These are phyloP conservation scores for Colletotrichum somersetense DNA, from an alignment of 2,329 filamentous ascomycete species.

Conservation along the genomic window DNA sequence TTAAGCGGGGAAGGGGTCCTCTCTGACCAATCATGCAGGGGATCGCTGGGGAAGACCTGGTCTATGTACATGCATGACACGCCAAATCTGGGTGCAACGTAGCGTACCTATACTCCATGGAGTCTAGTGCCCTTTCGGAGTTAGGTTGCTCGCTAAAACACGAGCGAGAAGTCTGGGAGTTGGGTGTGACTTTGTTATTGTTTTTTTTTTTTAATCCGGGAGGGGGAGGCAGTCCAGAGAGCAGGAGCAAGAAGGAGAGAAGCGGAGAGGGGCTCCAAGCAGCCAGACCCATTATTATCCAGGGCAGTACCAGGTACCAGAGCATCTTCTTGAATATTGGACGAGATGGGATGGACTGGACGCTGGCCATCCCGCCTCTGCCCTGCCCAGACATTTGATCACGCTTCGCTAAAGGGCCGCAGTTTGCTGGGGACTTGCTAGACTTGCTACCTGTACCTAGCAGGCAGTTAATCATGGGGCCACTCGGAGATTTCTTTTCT, in stretches of 20 bases:
- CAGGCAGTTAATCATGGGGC: neutral
- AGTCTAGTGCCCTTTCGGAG: constrained; percentile 20
- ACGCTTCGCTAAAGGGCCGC: constrained; percentile 8
- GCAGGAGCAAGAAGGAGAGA: neutral
- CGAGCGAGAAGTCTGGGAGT: constrained; percentile 38
- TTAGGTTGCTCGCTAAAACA: constrained; percentile 37
- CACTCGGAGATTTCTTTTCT: constrained; percentile 30
- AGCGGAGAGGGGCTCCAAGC: neutral
- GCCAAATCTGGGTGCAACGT: constrained; percentile 28
- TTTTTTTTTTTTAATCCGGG: neutral
- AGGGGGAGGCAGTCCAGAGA: neutral
- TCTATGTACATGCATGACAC: constrained; percentile 37
- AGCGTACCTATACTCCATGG: constrained; percentile 35
- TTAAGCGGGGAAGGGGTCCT: constrained; percentile 38
- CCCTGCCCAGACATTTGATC: neutral
- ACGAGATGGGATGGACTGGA: constrained; percentile 14
- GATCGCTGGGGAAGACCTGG: neutral
- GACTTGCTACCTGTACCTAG: neutral
- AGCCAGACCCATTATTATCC: neutral
- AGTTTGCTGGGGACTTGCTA: constrained; percentile 5
- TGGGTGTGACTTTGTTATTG: constrained; percentile 18
- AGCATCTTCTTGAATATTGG: neutral
- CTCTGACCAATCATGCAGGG: constrained; percentile 32
- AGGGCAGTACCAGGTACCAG: neutral
- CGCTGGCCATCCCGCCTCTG: neutral